Evolutionary conservation across 2,329 filamentous ascomycete genomes (phyloP).

Genomic region (Trichoderma lentiforme): DNA sequence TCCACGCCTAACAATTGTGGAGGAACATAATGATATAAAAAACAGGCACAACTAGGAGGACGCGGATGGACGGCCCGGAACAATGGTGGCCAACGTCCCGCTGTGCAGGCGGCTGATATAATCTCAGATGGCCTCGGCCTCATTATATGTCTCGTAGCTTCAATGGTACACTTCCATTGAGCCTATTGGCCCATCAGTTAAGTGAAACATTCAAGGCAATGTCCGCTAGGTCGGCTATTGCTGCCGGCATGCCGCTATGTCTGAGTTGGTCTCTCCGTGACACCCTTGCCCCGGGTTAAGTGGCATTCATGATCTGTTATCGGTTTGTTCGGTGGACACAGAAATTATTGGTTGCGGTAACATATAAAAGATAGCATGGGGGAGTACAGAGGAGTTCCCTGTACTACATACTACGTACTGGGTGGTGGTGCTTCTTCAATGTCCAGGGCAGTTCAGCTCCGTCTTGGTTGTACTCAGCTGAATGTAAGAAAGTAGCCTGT

Average conservation of each 20-base stretch:
- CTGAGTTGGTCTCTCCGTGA: background rate
- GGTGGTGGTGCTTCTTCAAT: background rate
- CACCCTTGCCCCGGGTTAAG: background rate
- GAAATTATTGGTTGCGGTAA: background rate
- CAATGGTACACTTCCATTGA: background rate
- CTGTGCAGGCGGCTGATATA: background rate
- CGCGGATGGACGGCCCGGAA: slow-evolving; percentile 14
- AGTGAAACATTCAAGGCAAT: background rate
- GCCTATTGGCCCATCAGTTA: background rate
- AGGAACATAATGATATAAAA: background rate
- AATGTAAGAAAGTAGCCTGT: background rate
- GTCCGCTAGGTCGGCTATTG: background rate
- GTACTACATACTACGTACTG: background rate
- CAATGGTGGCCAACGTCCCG: background rate
- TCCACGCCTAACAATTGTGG: background rate
- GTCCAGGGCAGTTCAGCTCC: background rate
- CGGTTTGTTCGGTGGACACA: no score
- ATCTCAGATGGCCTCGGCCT: background rate
- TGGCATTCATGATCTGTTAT: background rate
- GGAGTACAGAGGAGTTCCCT: background rate
- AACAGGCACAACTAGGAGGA: background rate
- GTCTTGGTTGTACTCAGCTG: background rate
- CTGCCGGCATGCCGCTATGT: background rate
- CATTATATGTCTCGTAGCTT: background rate
- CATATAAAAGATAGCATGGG: background rate